A percentile compares a stretch with the other conserved stretches of the same genome.
Evolutionary conservation across 192 early-diverging fungal genomes (phyloP).

Genomic region (Mortierella antarctica): DNA sequence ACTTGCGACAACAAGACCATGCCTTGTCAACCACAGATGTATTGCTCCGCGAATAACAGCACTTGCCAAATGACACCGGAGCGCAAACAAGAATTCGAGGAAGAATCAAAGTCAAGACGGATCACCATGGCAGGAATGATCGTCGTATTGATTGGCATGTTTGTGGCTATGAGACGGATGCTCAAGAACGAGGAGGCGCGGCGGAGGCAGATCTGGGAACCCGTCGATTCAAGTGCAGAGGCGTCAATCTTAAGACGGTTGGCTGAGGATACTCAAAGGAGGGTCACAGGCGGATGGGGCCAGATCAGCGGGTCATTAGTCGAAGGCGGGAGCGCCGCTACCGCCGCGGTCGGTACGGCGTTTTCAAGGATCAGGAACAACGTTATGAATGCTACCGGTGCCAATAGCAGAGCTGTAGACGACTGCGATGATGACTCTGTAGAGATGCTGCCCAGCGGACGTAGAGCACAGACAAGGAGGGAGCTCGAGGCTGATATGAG

Average conservation of each 20-base stretch:
- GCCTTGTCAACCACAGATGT: slow-evolving; percentile 24
- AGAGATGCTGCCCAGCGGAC: slow-evolving; percentile 52
- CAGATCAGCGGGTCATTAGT: slow-evolving; percentile 48
- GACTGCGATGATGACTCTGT: slow-evolving; percentile 40
- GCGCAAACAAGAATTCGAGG: slow-evolving; percentile 22
- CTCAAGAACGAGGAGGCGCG: slow-evolving; percentile 52
- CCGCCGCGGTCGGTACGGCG: slow-evolving; percentile 46
- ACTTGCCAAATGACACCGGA: slow-evolving; percentile 46
- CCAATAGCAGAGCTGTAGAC: slow-evolving; percentile 14
- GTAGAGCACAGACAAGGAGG: slow-evolving; percentile 36
- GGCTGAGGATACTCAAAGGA: slow-evolving; percentile 46
- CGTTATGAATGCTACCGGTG: slow-evolving; percentile 33
- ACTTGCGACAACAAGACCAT: slow-evolving; percentile 35
- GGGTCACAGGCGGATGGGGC: slow-evolving; percentile 47
- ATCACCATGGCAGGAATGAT: slow-evolving; percentile 51
- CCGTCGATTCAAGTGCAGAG: slow-evolving; percentile 49
- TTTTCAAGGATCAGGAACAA: slow-evolving; percentile 48
- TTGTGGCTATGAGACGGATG: slow-evolving; percentile 45
- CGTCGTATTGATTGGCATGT: slow-evolving; percentile 42
- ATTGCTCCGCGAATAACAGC: slow-evolving; percentile 22
- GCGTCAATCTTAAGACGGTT: slow-evolving; percentile 42
- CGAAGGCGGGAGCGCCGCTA: slow-evolving; percentile 48
- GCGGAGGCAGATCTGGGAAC: slow-evolving; percentile 50
- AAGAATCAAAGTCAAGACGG: slow-evolving; percentile 38
- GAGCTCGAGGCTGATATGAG: slow-evolving; percentile 52